Evolutionary conservation across 2,329 filamentous ascomycete species (phyloP), one percentile per base, ranked within the genome.

Genomic region (Xylariaceae sp.): DNA sequence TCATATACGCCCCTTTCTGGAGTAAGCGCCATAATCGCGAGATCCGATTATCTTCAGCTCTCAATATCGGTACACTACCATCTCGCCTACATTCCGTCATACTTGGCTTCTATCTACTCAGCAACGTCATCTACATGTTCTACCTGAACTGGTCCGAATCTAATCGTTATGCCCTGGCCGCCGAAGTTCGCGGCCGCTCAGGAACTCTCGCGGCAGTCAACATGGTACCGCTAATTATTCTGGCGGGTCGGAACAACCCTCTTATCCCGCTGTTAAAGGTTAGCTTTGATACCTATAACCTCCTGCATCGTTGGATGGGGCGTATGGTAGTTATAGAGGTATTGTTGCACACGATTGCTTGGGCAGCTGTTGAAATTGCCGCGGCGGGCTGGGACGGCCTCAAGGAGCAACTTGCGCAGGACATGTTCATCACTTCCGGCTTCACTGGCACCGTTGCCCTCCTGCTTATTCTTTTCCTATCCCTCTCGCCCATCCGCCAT

Each of bases 271-370:
- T 95, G 32, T 79, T 97, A 53, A 83, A 87, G 63, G 87, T 97
- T 69, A 92, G 89, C 70, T 99, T 96, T 73, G 94, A 97, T 71
- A 95, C 92, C 0, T 97, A 95, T 79, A 97, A 97, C 69, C 84
- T 94, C 8, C 75, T 94, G 47, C 89, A 95, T 70, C 82, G 89
- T 60, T 95, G 89, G 88, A 81, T 89, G 57, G 89, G 88, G 26
- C 81, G 89, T 22, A 82, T 92, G 41, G 80, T 88, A 39, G 81
- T 89, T 21, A 53, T 85, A 1, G 85, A 92, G 68, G 73, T 80
- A n/a, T 63, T 90, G 45, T 76, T 86, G 13, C 89, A 95, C 71
- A 85, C 85, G 2, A 63, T 82, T 36, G 81, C 83, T 41, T 96
- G 91, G 88, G 74, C 83, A 19, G 80, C 88, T 62, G 89, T 91